Evolutionary conservation across 257 asterid genomes (phyloP).

Genomic region (Salvia rosmarinus): DNA sequence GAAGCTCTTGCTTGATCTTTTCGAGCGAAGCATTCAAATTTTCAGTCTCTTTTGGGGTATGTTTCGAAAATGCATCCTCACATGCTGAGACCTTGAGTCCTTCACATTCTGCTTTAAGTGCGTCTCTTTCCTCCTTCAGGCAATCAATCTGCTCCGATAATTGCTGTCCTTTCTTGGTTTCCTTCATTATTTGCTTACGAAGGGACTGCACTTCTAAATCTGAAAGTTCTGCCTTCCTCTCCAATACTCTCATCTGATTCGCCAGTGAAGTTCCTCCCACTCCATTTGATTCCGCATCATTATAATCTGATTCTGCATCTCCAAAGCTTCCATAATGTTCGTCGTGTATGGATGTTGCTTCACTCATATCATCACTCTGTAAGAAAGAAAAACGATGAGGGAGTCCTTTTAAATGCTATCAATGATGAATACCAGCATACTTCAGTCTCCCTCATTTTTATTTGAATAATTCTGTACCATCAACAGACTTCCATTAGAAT

Average conservation of each 20-base stretch:
- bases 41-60: slow-evolving; percentile 38
- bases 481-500: not conserved
- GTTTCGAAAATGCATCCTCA: slow-evolving; percentile 43
- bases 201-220: slow-evolving; percentile 82
- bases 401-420: slow-evolving; percentile 26
- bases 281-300: slow-evolving; percentile 38
- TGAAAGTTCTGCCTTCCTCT: slow-evolving; percentile 73
- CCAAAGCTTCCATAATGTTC: slow-evolving; percentile 50
- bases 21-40: slow-evolving; percentile 45
- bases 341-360: slow-evolving; percentile 38
- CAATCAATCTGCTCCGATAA: slow-evolving; percentile 54
- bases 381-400: slow-evolving; percentile 15
- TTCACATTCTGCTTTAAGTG: slow-evolving; percentile 63
- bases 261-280: slow-evolving; percentile 38
- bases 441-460: slow-evolving; percentile 8
- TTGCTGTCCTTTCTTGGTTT: slow-evolving; percentile 67
- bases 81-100: slow-evolving; percentile 51
- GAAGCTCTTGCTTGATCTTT: slow-evolving; percentile 61
- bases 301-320: slow-evolving; percentile 45
- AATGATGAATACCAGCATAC: not conserved
- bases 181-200: slow-evolving; percentile 74
- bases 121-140: slow-evolving; percentile 66
- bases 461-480: not conserved
- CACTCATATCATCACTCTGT: slow-evolving; percentile 60
- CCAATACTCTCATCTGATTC: slow-evolving; percentile 51